These are phyloP conservation scores for Spinacia oleracea DNA, from an alignment of 179 eudicot genomes.

Conservation along the genomic window DNA sequence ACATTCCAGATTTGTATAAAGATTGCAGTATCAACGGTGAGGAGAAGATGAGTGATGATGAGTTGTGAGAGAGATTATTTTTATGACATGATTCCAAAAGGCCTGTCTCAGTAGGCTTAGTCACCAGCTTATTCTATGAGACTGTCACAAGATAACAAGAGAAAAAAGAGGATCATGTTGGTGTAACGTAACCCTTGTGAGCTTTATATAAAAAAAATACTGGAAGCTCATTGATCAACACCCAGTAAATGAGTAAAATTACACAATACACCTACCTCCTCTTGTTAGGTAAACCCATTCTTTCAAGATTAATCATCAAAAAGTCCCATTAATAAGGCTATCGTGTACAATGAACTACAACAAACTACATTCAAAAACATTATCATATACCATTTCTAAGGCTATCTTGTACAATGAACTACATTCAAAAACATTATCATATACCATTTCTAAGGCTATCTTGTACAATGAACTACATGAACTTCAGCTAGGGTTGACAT, in stretches of 20 bases:
- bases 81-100: background rate
- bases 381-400: too few relatives aligned
- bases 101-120: background rate
- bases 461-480: too few relatives aligned
- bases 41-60: background rate
- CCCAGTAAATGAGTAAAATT: background rate
- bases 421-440: too few relatives aligned
- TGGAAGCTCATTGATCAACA: background rate
- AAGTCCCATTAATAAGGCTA: background rate
- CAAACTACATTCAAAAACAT: too few relatives aligned
- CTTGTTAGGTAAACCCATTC: background rate
- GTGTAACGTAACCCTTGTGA: background rate
- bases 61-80: background rate
- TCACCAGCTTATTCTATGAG: background rate
- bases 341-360: too few relatives aligned
- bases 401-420: too few relatives aligned
- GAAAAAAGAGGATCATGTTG: background rate
- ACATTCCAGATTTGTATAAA: too few relatives aligned
- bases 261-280: background rate
- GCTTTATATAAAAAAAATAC: background rate
- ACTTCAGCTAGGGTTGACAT: too few relatives aligned
- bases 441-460: too few relatives aligned
- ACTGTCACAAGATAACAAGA: background rate
- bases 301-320: background rate
- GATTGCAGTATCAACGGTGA: too few relatives aligned